Percentiles rank a stretch among this genome's conserved stretches.
These are phyloP conservation scores for Macrophomina pseudophaseolina DNA, from an alignment of 2,329 filamentous ascomycete genomes.

Conservation along the genomic window DNA sequence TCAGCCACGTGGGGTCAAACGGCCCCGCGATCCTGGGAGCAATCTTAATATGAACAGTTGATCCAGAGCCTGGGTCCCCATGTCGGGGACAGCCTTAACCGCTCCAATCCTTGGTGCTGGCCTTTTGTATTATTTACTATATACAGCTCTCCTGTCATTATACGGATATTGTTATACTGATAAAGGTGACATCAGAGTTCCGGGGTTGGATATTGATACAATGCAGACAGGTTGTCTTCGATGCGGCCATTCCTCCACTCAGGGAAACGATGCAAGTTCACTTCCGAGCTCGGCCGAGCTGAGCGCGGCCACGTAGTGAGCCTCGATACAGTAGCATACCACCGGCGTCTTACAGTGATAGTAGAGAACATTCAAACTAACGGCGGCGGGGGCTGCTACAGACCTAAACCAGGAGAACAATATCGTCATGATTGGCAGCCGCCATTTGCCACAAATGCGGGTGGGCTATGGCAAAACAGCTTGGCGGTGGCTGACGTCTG, in stretches of 20 bases:
- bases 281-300: background rate
- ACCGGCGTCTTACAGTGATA: background rate
- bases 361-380: background rate
- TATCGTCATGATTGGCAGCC: background rate
- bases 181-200: background rate
- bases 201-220: background rate
- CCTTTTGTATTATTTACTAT: background rate
- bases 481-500: background rate
- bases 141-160: background rate
- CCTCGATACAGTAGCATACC: constrained; percentile 5
- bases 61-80: constrained; percentile 1
- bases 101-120: background rate
- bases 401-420: background rate
- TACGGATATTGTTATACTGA: background rate
- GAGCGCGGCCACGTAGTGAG: background rate
- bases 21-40: constrained; percentile 6
- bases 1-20: constrained; percentile 19
- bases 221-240: background rate
- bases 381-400: background rate
- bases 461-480: background rate
- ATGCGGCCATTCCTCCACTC: too few relatives aligned
- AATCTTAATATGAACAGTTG: constrained; percentile 17
- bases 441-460: background rate
- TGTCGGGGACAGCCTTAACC: constrained; percentile 3
- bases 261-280: background rate